phyloP scores from a whole-genome alignment of 768 basidiomycete species.

The Artomyces pyxidatus region DNA sequence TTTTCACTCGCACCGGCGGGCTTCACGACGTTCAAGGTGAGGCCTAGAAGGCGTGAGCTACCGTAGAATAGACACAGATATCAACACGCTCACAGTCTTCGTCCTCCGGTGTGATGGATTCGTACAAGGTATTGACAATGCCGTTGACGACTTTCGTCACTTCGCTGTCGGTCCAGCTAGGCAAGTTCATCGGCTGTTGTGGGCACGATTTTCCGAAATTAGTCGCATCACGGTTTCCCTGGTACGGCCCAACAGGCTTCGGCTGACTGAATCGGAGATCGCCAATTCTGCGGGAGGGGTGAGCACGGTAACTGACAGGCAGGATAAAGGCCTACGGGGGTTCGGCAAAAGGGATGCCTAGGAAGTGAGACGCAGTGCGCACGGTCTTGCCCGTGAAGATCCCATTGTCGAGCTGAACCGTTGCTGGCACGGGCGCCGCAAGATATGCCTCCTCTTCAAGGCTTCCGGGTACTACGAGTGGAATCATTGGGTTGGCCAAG shows the following conservation, averaged over 20 bases:
- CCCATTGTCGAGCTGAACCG: constrained; percentile 18
- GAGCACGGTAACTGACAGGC: background rate
- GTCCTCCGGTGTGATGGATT: constrained; percentile 7
- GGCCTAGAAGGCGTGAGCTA: background rate
- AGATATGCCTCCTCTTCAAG: no score
- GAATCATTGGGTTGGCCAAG: background rate
- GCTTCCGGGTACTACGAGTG: background rate
- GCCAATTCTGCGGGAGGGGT: constrained; percentile 1
- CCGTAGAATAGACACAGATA: no score
- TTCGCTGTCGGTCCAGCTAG: background rate
- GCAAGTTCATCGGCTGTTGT: constrained; percentile 15
- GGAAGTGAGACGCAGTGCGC: constrained; percentile 13
- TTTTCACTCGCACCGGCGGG: background rate
- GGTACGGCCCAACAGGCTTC: constrained; percentile 10
- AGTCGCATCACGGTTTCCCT: constrained; percentile 13
- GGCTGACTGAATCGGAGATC: constrained; percentile 16
- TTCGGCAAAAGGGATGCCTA: constrained; percentile 23
- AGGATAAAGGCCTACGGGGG: constrained; percentile 19
- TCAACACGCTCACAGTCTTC: constrained; percentile 13
- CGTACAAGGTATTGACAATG: constrained; percentile 6
- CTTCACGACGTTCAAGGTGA: constrained; percentile 13
- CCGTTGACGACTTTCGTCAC: constrained; percentile 2
- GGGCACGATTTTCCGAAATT: constrained; percentile 20
- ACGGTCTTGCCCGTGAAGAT: constrained; percentile 16
- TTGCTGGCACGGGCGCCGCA: background rate